phyloP scores from a whole-genome alignment of 148 eudicot genomes.

The Dianthus caryophyllus region DNA sequence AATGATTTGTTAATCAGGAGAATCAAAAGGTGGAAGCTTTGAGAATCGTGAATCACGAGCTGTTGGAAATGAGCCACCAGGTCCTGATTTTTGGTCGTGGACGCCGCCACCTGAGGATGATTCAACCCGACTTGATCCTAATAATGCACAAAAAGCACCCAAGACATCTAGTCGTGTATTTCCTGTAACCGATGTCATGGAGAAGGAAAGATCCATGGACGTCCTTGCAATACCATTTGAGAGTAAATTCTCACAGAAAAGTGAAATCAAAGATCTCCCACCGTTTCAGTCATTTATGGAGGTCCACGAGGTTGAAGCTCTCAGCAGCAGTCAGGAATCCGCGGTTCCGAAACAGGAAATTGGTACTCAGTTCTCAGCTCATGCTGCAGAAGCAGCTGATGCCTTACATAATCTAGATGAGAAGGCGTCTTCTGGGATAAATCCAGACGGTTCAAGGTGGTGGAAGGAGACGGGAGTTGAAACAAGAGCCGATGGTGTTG shows the following conservation, averaged over 20 bases:
- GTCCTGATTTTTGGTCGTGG: conserved; percentile 94
- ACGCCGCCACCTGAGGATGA: conserved; percentile 52
- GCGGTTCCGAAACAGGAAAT: conserved; percentile 40
- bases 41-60: conserved; percentile 25
- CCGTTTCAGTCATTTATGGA: conserved; percentile 67
- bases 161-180: conserved; percentile 29
- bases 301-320: conserved; percentile 34
- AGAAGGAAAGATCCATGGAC: conserved; percentile 47
- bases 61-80: conserved; percentile 48
- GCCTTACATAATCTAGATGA: conserved; percentile 47
- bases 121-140: conserved; percentile 18
- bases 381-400: conserved; percentile 73
- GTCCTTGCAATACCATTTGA: conserved; percentile 58
- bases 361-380: conserved; percentile 47
- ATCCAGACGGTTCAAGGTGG: conserved; percentile 77
- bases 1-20: conserved; percentile 19
- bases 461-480: conserved; percentile 91
- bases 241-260: conserved; percentile 39
- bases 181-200: conserved; percentile 40
- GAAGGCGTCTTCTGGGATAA: conserved; percentile 35
- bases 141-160: conserved; percentile 24
- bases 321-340: conserved; percentile 30
- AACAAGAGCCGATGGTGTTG: conserved; percentile 65
- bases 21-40: conserved; percentile 21
- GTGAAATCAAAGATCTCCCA: conserved; percentile 47